Evolutionary conservation across 2,329 filamentous ascomycete species (phyloP), one percentile per base, ranked within the genome.

Genomic region (Aureobasidium lini): DNA sequence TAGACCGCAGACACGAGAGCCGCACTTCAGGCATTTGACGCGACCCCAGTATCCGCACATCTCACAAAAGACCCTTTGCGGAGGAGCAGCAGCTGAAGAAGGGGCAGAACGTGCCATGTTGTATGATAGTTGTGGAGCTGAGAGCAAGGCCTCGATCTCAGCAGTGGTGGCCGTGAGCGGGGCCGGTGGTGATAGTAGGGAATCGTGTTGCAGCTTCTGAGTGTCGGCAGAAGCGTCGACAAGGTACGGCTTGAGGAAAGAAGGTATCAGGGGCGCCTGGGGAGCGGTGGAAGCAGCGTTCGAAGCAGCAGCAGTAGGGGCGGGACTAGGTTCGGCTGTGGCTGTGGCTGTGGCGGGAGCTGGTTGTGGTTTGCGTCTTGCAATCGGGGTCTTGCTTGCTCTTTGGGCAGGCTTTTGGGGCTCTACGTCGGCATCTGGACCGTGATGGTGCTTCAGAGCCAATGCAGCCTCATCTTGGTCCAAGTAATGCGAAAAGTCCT

Each of bases 1-100:
- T 64, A 92, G 72, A 40, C 87, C 88, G 70, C 89, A 93, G n/a
- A 89, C 84, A 66, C 86, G 79, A 47, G 82, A 82, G n/a, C 88
- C 88, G 73, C 89, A 93, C 75, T 88, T 89, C 71, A 86, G 81
- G 74, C 89, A 93, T 71, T 81, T 82, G 47, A 90, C 85, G 42
- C 85, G 77, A 2, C 88, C 89, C 88, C 89, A 92, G 72, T 91
- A 92, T 13, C 89, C 89, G 69, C 89, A 93, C 34, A 90, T 84
- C 69, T 87, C 86, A 72, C 89, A 93, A 71, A 92, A 93, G 37
- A 77, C 75, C 61, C 88, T 78, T 57, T 74, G 73, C 48, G 76
- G 76, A 2, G 87, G 85, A 9, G 69, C 73, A 15, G 66, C 66
- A 3, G 69, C 60, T 5, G 73, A 67, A 13, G 75, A 73, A 18